Evolutionary conservation across 495 filamentous ascomycete species (phyloP), one percentile per base, ranked within the genome.

Genomic region (Physcia stellaris): DNA sequence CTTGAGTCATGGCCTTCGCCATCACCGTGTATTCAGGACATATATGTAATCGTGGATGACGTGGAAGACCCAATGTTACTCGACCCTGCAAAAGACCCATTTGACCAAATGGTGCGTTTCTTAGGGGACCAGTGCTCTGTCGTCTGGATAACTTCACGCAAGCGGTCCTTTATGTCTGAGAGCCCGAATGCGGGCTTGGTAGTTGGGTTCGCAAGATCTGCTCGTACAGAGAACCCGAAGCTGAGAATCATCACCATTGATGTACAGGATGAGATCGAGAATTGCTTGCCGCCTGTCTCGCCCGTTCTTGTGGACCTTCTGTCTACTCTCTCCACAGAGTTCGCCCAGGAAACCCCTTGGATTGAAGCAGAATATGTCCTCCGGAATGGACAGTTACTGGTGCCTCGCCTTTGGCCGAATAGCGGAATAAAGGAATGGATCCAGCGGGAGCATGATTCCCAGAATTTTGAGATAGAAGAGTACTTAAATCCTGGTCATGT

Each of bases 201-300:
- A 7, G 20, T 37, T 24, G 56, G 56, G 15, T 57, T 59, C 29
- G 44, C 52, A 29, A 39, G 56, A 38, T 53, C 56, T 24, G 56
- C 56, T 12, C 54, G 54, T 4, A 45, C 54, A 1, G 54, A 59
- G 24, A 28, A 28, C n/a, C n/a, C 26, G 26, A 28, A 13, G 9
- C 26, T 28, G 9, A 9, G 26, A 9, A 9, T 28, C n/a, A 13
- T 28, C 26, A 28, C 26, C 9, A 9, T 28, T 9, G 26, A 28
- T 28, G 13, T 28, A 28, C 26, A 28, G 13, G 26, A 28, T 13
- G 26, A 28, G 9, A 9, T 13, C n/a, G 26, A 28, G 26, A 13
- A 28, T 13, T 28, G 26, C n/a, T 28, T 13, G 9, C 9, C 9
- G 26, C n/a, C n/a, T 13, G 9, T 28, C 9, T 28, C 26, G 13